Conservation (phyloP, 495 filamentous ascomycete genomes). For the Barbatosphaeria neglecta region DNA sequence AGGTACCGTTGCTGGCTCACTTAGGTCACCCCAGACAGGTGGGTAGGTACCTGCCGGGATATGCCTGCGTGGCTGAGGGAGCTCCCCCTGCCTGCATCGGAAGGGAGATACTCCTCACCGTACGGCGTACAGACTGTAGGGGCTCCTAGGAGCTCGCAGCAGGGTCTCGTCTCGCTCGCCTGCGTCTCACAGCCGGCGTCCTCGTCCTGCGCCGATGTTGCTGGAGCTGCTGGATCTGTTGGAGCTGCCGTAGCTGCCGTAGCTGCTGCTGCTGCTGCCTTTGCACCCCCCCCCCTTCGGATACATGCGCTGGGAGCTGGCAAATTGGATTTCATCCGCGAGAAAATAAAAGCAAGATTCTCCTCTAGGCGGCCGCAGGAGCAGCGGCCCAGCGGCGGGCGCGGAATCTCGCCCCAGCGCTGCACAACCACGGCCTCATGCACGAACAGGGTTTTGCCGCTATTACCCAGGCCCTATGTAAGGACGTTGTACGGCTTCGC, state of each 20-base stretch:
- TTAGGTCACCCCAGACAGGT: no score
- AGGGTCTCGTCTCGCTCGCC: neutral
- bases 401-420: neutral
- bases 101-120: no score
- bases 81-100: no score
- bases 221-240: neutral
- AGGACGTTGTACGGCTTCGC: conserved; percentile 8
- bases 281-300: no score
- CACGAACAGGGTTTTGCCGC: no score
- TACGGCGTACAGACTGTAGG: neutral
- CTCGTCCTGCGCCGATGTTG: neutral
- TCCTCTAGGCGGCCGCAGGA: neutral
- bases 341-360: neutral
- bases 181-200: neutral
- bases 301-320: neutral
- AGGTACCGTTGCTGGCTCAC: no score
- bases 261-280: no score
- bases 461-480: neutral
- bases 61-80: no score
- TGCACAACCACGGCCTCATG: no score
- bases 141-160: neutral
- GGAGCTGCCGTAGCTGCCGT: no score
- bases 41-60: no score
- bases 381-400: neutral
- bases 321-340: neutral